phyloP scores from a whole-genome alignment of 169 alveolate species.

The Plasmodium gonderi region DNA sequence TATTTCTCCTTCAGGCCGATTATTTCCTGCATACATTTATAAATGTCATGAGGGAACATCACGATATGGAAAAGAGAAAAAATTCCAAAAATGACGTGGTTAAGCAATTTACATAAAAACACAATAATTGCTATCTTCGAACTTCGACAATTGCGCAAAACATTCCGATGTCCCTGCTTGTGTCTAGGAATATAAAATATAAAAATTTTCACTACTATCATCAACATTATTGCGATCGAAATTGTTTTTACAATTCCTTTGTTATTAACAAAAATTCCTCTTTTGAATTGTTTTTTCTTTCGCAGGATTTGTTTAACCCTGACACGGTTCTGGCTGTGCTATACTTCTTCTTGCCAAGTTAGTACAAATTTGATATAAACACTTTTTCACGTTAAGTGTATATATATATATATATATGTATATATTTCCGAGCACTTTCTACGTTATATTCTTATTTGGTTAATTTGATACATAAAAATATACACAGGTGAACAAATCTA shows the following conservation, averaged over 20 bases:
- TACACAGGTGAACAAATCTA: not conserved
- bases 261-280: not conserved
- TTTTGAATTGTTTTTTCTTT: not conserved
- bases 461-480: too few species aligned
- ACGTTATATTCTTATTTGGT: too few species aligned
- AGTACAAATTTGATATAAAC: not conserved
- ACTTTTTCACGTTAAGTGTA: not conserved
- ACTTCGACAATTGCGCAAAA: not conserved
- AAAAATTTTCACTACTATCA: not conserved
- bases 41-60: not conserved
- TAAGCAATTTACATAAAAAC: not conserved
- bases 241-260: not conserved
- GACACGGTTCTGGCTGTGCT: conserved; percentile 47
- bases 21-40: conserved; percentile 34
- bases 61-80: conserved; percentile 1
- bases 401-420: not conserved
- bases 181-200: not conserved
- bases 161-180: not conserved
- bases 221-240: not conserved
- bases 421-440: not conserved
- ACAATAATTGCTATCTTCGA: not conserved
- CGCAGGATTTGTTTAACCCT: conserved; percentile 31
- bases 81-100: not conserved
- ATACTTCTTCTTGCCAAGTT: conserved; percentile 55
- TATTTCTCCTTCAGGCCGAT: conserved; percentile 18